A percentile compares a stretch with the other conserved stretches of the same genome.
These are phyloP conservation scores for Suillus placidus DNA, from an alignment of 768 basidiomycete genomes.

Conservation along the genomic window DNA sequence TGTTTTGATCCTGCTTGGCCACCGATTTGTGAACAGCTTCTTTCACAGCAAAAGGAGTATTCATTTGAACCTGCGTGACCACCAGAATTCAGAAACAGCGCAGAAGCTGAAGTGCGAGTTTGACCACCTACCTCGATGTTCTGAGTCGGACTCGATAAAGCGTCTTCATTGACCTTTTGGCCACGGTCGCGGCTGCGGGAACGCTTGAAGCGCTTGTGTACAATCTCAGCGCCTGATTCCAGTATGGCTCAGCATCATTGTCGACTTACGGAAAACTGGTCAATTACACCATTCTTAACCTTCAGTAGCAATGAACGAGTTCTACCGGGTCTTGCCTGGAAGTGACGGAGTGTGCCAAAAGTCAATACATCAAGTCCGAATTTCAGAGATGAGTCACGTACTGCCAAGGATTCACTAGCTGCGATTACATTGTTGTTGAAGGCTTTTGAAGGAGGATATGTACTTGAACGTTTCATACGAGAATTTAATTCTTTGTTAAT, in stretches of 20 bases:
- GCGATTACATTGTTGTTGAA: background rate
- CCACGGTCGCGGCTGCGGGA: background rate
- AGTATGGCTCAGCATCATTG: background rate
- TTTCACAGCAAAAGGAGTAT: background rate
- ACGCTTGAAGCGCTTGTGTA: background rate
- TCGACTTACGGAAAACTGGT: background rate
- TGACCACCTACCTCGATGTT: background rate
- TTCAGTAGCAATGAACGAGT: background rate
- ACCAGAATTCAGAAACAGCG: background rate
- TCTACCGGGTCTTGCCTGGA: background rate
- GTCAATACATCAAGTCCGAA: conserved; percentile 17
- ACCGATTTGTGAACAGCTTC: background rate
- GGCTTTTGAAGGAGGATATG: background rate
- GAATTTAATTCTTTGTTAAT: background rate
- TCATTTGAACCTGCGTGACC: background rate
- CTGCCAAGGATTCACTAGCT: background rate
- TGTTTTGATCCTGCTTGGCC: background rate
- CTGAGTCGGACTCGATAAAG: background rate
- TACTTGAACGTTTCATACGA: background rate
- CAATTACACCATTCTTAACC: background rate
- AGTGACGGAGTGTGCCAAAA: background rate
- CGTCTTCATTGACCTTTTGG: background rate
- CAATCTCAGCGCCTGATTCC: background rate
- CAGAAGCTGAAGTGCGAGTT: background rate
- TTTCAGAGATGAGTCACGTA: background rate